Base-by-base conservation (phyloP, 306 rosid genomes). In the Begonia loranthoides region DNA sequence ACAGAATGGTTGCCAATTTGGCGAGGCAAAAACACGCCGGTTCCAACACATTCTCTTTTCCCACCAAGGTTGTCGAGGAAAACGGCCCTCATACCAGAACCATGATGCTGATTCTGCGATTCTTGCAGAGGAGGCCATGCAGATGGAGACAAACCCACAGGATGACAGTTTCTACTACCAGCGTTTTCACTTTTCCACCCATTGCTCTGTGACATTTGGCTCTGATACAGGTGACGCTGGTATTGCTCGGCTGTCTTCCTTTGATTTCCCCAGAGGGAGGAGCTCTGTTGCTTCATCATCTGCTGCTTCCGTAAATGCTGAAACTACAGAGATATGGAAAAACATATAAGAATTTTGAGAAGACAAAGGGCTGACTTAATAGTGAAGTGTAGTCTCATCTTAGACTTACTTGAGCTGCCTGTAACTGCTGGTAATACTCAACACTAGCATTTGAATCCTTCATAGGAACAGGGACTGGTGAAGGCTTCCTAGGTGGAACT, bases 21-120 rank as follows among this genome's bases (percentile, higher is more conserved):
- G 14, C 82, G 78, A 24, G 92, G 92, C 58, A 82, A 55, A 41
- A 82, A 82, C 12, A 82, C 92, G 0, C 92, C 92, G 1, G 92
- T 82, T 15, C 92, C 92, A 0, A 69, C 51, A 15, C 76, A 62
- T 52, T 67, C 80, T 48, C 67, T 72, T 45, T 65, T 67, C 0
- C 54, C 74, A 21, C 45, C 60, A 21, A 68, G 67, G 19, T 64
- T 66, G 0, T 50, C 74, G 0, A 59, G 70, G 55, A 72, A 78
- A 1, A 70, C 78, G 2, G 80, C 66, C 28, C 79, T 66, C 86
- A 78, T 73, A 13, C 80, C 78, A 17, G 82, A 55, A 6, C 72
- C 76, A 10, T 41, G 17, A 12, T 60, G 66, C 55, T 50, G 61
- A 13, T 62, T 68, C 57, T 71, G 63, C 1, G 70, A 15, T 2